Evolutionary conservation across 768 basidiomycete genomes (phyloP).

Genomic region (Pleurotus platypus): DNA sequence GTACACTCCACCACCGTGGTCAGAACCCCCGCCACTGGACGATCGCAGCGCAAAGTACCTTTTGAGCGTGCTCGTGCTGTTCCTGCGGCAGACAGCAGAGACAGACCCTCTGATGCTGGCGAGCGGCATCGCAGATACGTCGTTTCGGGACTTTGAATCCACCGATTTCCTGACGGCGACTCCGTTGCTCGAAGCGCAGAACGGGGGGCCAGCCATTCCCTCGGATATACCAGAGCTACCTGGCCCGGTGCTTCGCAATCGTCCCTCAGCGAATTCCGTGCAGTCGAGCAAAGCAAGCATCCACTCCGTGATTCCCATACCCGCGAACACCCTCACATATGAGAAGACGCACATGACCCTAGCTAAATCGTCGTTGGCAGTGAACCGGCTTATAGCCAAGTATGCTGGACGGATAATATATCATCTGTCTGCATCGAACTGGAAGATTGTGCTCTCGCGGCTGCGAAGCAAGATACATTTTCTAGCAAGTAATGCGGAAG

Average conservation of each 20-base stretch:
- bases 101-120: constrained; percentile 55
- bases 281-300: constrained; percentile 31
- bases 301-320: constrained; percentile 36
- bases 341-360: constrained; percentile 64
- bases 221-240: constrained; percentile 10
- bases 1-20: constrained; percentile 38
- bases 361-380: constrained; percentile 47
- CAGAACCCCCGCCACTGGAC: constrained; percentile 72
- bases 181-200: constrained; percentile 9
- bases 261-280: constrained; percentile 39
- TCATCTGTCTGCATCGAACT: constrained; percentile 85
- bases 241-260: constrained; percentile 29
- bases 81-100: constrained; percentile 67
- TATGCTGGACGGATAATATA: constrained; percentile 80
- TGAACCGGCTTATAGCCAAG: constrained; percentile 63
- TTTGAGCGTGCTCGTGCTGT: constrained; percentile 78
- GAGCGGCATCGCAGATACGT: constrained; percentile 56
- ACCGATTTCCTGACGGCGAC: constrained; percentile 23
- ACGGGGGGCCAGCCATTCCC: constrained; percentile 12
- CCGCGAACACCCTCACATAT: constrained; percentile 38
- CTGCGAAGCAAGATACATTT: constrained; percentile 66
- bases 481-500: constrained; percentile 44
- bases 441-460: constrained; percentile 70
- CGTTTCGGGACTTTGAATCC: constrained; percentile 71
- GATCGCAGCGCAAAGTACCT: constrained; percentile 81